Evolutionary conservation across 1,284 basidiomycete genomes (phyloP).

Genomic region (Puccinia hordei): DNA sequence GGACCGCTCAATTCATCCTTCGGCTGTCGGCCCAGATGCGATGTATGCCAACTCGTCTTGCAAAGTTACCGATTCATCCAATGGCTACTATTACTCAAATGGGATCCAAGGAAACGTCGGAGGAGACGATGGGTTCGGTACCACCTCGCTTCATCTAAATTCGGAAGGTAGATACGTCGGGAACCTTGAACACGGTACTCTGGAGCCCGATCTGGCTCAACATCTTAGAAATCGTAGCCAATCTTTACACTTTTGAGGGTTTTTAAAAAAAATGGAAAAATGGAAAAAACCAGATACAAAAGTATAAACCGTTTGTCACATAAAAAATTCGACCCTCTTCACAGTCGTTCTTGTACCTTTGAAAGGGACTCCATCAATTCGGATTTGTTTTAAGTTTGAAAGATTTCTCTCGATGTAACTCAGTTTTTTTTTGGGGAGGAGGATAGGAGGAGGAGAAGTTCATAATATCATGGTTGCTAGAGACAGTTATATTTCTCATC

Average conservation of each 20-base stretch:
- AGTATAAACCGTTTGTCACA: background rate
- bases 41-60: background rate
- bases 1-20: background rate
- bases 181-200: background rate
- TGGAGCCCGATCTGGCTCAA: background rate
- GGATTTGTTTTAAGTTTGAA: too few relatives aligned
- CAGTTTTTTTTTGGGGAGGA: too few relatives aligned
- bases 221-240: slow-evolving; percentile 7
- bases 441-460: too few relatives aligned
- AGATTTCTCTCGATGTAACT: too few relatives aligned
- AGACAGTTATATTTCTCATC: too few relatives aligned
- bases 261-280: background rate
- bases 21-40: background rate
- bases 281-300: background rate
- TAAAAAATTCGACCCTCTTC: too few relatives aligned
- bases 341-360: too few relatives aligned
- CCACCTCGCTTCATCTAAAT: background rate
- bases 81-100: background rate
- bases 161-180: background rate
- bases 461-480: too few relatives aligned
- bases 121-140: background rate
- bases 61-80: background rate
- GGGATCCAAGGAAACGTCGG: background rate
- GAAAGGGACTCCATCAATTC: too few relatives aligned
- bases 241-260: background rate